A percentile compares a stretch with the other conserved stretches of the same genome.
These are phyloP conservation scores for Colletotrichum sp. DNA, from an alignment of 2,329 filamentous ascomycete genomes.

Conservation along the genomic window DNA sequence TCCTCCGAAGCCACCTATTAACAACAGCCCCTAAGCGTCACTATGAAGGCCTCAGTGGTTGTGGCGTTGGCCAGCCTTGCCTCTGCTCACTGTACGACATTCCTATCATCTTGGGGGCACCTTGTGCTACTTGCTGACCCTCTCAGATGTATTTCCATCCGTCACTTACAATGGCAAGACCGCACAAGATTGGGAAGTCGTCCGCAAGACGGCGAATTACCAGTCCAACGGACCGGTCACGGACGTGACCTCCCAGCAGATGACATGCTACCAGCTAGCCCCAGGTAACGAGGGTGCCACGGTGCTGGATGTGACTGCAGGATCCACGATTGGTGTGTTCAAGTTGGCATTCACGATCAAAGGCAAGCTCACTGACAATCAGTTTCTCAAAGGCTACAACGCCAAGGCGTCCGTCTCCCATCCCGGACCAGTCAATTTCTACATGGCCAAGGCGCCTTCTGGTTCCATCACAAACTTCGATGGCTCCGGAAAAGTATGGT, in stretches of 20 bases:
- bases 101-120: neutral
- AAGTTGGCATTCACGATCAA: neutral
- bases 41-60: conserved; percentile 23
- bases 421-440: conserved; percentile 45
- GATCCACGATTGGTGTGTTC: conserved; percentile 22
- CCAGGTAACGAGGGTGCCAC: conserved; percentile 47
- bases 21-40: neutral
- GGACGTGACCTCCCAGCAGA: conserved; percentile 48
- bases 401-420: conserved; percentile 47
- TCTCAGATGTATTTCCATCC: conserved; percentile 46
- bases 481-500: conserved; percentile 41
- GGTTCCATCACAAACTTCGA: conserved; percentile 38
- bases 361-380: neutral
- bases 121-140: neutral
- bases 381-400: conserved; percentile 26
- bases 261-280: conserved; percentile 56
- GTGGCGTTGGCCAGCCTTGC: conserved; percentile 30
- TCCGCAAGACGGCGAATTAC: conserved; percentile 54
- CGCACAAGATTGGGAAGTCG: conserved; percentile 49
- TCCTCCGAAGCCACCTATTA: neutral
- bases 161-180: conserved; percentile 35
- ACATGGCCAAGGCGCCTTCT: conserved; percentile 40
- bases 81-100: conserved; percentile 43
- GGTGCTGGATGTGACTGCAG: conserved; percentile 35
- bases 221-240: conserved; percentile 55